Conservation (phyloP, 176 grass and related monocot species). For the Dendrocalamus sinicus region DNA sequence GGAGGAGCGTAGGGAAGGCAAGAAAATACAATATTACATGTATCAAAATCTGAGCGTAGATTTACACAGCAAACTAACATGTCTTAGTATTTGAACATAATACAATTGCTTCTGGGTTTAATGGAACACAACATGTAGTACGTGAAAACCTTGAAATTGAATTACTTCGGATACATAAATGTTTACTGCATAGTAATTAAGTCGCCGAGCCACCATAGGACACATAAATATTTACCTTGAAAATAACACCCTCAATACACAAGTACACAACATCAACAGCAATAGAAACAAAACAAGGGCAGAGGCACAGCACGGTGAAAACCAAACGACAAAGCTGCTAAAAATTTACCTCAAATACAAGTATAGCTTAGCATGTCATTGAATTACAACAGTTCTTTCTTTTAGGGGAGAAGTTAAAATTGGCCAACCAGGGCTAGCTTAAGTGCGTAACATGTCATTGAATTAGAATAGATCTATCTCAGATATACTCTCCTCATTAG, state of each 20-base stretch:
- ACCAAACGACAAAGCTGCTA: not conserved
- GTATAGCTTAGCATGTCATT: not conserved
- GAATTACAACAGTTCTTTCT: not conserved
- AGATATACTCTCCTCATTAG: not conserved
- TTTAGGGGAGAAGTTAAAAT: not conserved
- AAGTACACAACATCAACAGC: not conserved
- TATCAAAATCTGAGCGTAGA: not conserved
- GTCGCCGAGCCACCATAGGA: not conserved
- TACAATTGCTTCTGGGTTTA: not conserved
- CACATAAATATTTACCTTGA: not conserved
- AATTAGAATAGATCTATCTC: slow-evolving; percentile 7
- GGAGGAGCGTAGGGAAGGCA: not conserved
- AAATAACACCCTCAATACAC: not conserved
- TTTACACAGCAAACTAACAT: not conserved
- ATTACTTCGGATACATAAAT: not conserved
- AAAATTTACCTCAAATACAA: not conserved
- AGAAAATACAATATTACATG: not conserved
- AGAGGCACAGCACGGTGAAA: not conserved
- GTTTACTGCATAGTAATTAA: not conserved
- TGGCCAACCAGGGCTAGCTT: not conserved
- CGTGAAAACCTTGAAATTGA: not conserved
- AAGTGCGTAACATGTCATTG: not conserved
- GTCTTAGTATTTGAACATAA: not conserved
- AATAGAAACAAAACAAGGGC: not conserved
- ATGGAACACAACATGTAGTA: slow-evolving; percentile 4